phyloP scores from a whole-genome alignment of 2,329 filamentous ascomycete species.

The Ophiostoma pallidulum region DNA sequence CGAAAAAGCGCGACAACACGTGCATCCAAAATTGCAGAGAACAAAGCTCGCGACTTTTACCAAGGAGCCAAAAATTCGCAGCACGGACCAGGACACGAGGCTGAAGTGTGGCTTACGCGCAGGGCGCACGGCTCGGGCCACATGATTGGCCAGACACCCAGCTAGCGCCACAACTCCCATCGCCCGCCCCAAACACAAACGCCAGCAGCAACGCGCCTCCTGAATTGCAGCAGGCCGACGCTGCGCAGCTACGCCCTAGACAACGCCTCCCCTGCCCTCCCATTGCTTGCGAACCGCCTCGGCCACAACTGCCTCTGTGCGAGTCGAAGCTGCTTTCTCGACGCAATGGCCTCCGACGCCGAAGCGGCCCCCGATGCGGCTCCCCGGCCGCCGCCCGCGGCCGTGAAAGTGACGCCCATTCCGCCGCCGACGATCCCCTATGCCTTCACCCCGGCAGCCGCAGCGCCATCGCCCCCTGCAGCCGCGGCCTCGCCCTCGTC shows the following conservation, averaged over 20 bases:
- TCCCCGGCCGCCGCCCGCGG: slow-evolving; percentile 1
- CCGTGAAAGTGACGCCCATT: slow-evolving; percentile 16
- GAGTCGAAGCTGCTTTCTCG: too few relatives aligned
- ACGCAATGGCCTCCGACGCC: slow-evolving; percentile 10
- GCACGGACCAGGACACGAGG: slow-evolving; percentile 9
- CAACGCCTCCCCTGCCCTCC: too few relatives aligned
- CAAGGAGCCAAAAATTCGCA: not conserved
- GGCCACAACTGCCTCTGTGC: too few relatives aligned
- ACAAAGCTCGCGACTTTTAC: slow-evolving; percentile 8
- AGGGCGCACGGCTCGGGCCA: not conserved
- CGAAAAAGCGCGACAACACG: slow-evolving; percentile 2
- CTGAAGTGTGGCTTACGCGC: slow-evolving; percentile 16
- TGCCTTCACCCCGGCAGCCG: slow-evolving; percentile 10
- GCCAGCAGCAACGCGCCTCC: slow-evolving; percentile 10
- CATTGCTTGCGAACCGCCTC: too few relatives aligned
- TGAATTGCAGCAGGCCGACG: not conserved
- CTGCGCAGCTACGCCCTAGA: too few relatives aligned
- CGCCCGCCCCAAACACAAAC: not conserved
- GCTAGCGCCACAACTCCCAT: slow-evolving; percentile 11
- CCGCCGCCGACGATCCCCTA: slow-evolving; percentile 16
- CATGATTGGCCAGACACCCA: slow-evolving; percentile 1
- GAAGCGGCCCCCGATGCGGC: not conserved
- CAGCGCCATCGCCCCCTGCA: slow-evolving; percentile 15
- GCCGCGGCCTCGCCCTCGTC: not conserved
- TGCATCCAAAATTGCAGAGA: too few relatives aligned